Evolutionary conservation across 148 eudicot species (phyloP).

Genomic region (Fallopia convolvulus): DNA sequence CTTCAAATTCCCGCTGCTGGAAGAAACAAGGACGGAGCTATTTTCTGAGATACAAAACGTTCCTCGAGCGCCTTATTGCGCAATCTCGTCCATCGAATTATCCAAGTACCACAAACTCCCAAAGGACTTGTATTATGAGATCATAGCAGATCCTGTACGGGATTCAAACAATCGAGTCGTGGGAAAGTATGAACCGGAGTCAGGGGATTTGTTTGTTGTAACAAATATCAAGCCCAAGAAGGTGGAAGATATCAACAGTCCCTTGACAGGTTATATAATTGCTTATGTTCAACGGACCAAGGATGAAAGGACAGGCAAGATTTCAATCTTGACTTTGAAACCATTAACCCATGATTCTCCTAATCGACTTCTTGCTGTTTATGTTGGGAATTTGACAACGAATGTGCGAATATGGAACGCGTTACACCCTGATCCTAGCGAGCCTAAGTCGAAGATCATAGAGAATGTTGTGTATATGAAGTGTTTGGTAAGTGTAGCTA

Average conservation of each 20-base stretch:
- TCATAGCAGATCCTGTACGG: background rate
- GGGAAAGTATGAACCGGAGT: background rate
- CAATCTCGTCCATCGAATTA: background rate
- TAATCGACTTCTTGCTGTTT: constrained; percentile 2
- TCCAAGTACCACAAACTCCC: background rate
- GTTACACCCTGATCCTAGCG: constrained; percentile 10
- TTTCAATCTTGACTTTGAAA: background rate
- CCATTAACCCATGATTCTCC: background rate
- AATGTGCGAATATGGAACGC: constrained; percentile 31
- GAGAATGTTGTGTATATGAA: constrained; percentile 10
- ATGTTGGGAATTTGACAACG: constrained; percentile 24
- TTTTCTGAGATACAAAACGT: background rate
- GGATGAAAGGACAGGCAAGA: background rate
- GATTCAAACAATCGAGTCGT: background rate
- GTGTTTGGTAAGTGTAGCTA: constrained; percentile 15
- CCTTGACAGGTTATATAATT: constrained; percentile 14
- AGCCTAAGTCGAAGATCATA: constrained; percentile 12
- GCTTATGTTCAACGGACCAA: constrained; percentile 20
- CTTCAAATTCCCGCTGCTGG: background rate
- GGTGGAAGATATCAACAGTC: constrained; percentile 28
- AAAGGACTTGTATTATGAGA: background rate
- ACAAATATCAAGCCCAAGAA: background rate
- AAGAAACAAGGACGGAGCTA: background rate
- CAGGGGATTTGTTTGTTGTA: background rate
- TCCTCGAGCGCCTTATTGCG: background rate